phyloP scores from a whole-genome alignment of 352 stramenopile species.

The Pythium pectinolyticum region DNA sequence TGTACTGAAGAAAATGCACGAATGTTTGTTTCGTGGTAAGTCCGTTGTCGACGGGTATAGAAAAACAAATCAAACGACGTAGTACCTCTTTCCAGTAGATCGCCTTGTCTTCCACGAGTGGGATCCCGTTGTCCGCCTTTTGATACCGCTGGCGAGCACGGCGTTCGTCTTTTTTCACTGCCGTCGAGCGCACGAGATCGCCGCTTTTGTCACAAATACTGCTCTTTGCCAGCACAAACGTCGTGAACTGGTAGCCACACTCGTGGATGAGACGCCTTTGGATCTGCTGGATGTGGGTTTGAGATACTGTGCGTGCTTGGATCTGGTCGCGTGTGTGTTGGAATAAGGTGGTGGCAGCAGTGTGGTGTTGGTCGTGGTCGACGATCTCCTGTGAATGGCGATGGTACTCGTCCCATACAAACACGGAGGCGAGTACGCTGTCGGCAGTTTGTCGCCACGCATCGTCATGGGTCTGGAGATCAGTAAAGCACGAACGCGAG shows the following conservation, averaged over 20 bases:
- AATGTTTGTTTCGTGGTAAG: not conserved
- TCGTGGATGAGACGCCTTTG: conserved; percentile 36
- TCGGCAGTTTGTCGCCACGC: conserved; percentile 59
- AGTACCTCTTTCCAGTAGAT: conserved; percentile 75
- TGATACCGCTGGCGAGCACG: conserved; percentile 38
- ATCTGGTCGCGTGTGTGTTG: conserved; percentile 21
- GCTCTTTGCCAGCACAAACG: conserved; percentile 49
- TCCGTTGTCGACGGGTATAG: not conserved
- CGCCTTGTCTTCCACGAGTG: conserved; percentile 46
- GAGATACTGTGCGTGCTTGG: not conserved
- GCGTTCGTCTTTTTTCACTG: conserved; percentile 31
- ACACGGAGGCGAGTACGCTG: conserved; percentile 45
- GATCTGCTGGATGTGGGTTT: not conserved
- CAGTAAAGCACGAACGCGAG: not conserved
- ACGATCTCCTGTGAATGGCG: no score
- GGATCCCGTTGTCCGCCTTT: conserved; percentile 35
- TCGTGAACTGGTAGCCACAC: conserved; percentile 56
- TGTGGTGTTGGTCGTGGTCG: no score
- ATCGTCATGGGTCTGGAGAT: conserved; percentile 34
- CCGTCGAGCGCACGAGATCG: conserved; percentile 1
- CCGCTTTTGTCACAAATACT: conserved; percentile 27
- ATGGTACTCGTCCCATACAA: conserved; percentile 13
- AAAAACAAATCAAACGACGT: not conserved
- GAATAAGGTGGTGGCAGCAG: conserved; percentile 1
- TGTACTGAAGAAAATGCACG: conserved; percentile 31